A percentile compares a stretch with the other conserved stretches of the same genome.
phyloP scores from a whole-genome alignment of 73 alveolate species.

The Tetrahymena malaccensis region DNA sequence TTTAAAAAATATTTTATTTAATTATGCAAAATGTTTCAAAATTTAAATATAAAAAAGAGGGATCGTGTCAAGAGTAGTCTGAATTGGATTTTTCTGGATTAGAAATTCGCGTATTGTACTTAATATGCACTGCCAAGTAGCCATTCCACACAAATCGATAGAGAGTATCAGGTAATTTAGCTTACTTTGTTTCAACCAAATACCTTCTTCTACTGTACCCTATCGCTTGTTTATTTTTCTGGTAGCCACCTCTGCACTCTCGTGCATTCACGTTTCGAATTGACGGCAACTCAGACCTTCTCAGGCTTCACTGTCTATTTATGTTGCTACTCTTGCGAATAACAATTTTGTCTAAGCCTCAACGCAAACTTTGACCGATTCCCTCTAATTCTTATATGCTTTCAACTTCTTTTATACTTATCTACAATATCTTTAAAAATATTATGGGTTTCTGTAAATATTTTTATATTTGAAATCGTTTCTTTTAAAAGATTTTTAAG shows the following conservation, averaged over 20 bases:
- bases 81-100: background rate
- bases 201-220: background rate
- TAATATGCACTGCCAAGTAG: background rate
- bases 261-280: background rate
- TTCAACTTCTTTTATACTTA: background rate
- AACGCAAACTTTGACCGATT: background rate
- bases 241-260: conserved; percentile 4
- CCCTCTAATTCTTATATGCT: background rate
- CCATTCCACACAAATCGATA: background rate
- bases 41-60: background rate
- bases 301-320: background rate
- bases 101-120: background rate
- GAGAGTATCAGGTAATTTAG: background rate
- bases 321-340: background rate
- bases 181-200: background rate
- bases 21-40: background rate
- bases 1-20: no score
- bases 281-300: conserved; percentile 3
- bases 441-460: background rate
- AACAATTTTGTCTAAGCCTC: background rate
- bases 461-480: background rate
- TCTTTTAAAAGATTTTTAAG: background rate
- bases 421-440: background rate
- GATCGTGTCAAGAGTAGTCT: background rate
- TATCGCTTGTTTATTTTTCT: background rate